These are phyloP conservation scores for Nicotiana benthamiana DNA, from an alignment of 257 asterid species.

Conservation along the genomic window DNA sequence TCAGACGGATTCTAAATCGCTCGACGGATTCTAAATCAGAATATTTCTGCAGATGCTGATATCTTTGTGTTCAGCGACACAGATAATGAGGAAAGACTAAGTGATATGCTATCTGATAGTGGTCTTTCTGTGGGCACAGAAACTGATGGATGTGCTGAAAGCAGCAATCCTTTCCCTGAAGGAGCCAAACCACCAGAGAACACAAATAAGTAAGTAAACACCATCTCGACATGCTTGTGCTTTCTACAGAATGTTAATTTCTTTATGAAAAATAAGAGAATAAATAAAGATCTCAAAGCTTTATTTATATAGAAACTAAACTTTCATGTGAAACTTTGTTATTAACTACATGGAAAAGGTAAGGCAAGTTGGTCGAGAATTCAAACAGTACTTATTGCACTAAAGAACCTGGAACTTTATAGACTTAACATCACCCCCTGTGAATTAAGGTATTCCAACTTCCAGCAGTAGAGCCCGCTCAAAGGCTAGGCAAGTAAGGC, in stretches of 20 bases:
- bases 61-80: slow-evolving; percentile 13
- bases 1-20: slow-evolving; percentile 1
- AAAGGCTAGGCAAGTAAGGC: too few relatives aligned
- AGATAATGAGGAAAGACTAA: slow-evolving; percentile 17
- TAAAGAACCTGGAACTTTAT: neutral
- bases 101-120: slow-evolving; percentile 20
- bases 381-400: neutral
- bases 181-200: slow-evolving; percentile 20
- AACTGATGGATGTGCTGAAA: slow-evolving; percentile 30
- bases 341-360: neutral
- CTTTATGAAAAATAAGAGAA: neutral
- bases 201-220: slow-evolving; percentile 24
- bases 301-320: neutral
- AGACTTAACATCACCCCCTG: neutral
- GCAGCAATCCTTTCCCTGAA: slow-evolving; percentile 18
- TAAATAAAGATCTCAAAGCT: neutral
- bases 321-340: neutral
- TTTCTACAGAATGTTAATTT: neutral
- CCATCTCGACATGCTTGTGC: neutral
- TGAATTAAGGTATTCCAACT: neutral
- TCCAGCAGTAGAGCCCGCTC: neutral
- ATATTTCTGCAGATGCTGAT: slow-evolving; percentile 6
- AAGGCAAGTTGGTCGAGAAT: neutral
- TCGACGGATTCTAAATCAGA: slow-evolving; percentile 2
- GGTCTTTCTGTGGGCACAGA: slow-evolving; percentile 39